A percentile compares a stretch with the other conserved stretches of the same genome.
Conservation (phyloP, 805 yeast species). For the Hanseniaspora meyeri region DNA sequence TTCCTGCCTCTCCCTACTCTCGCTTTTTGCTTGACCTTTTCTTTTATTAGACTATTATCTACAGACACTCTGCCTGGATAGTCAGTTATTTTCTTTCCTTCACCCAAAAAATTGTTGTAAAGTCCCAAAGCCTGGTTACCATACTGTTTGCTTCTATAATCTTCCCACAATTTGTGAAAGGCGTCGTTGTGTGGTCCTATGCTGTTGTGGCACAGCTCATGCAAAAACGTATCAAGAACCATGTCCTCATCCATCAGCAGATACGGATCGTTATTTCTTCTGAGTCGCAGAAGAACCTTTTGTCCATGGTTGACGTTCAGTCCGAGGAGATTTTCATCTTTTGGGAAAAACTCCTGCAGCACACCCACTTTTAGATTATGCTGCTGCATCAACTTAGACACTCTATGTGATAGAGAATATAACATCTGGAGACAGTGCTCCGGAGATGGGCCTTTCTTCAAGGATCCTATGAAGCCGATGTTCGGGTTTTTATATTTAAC, state of each 20-base stretch:
- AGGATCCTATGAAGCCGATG: conserved; percentile 28
- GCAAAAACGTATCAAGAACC: conserved; percentile 71
- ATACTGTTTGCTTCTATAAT: conserved; percentile 41
- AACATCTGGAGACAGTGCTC: conserved; percentile 48
- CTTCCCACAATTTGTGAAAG: conserved; percentile 57
- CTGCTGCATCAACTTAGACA: conserved; percentile 67
- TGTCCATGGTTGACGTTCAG: conserved; percentile 69
- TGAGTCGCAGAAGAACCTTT: conserved; percentile 57
- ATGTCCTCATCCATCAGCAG: conserved; percentile 52
- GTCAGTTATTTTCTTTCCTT: conserved; percentile 22
- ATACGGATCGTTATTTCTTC: conserved; percentile 42
- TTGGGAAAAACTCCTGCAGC: conserved; percentile 74
- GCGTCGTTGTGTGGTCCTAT: conserved; percentile 67
- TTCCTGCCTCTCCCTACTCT: conserved; percentile 6
- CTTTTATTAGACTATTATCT: not conserved
- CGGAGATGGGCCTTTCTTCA: conserved; percentile 36
- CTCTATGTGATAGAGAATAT: conserved; percentile 55
- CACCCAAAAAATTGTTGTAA: conserved; percentile 24
- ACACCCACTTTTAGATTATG: conserved; percentile 52
- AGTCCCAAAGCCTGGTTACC: conserved; percentile 23
- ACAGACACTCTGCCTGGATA: conserved; percentile 11
- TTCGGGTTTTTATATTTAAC: conserved; percentile 11
- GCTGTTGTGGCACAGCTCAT: conserved; percentile 73
- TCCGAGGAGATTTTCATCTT: conserved; percentile 52
- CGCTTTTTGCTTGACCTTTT: conserved; percentile 1